Base-by-base conservation (phyloP, 2,329 filamentous ascomycete species). In the Harringtonia lauricola region DNA sequence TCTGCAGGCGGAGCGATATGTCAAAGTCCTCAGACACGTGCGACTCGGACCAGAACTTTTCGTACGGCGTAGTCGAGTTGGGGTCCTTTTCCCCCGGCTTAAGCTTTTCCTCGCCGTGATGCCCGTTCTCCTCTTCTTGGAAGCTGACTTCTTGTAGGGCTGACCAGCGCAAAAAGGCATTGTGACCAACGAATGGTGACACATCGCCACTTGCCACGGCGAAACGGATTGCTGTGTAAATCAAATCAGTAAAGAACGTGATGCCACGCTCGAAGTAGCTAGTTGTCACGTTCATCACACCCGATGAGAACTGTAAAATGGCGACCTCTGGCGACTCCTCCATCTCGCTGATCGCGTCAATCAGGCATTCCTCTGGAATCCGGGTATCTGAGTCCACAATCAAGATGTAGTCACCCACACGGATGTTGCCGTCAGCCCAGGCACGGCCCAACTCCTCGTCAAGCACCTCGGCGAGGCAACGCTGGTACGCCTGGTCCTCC, bases 351-450 rank as follows among this genome's bases (percentile, higher is more conserved):
- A 85, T 83, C 34, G 83, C 83, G 55, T 89, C 84, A 7, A 89
- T 69, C 47, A 90, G 68, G 55, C 85, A 90, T 59, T 89, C 85
- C 31, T 71, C 65, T 2, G 85, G 85, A 3, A 87, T 83, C 61
- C 83, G 82, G 24, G 83, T 88, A 60, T 88, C 83, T 2, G 83
- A 87, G 64, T 87, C 83, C 55, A 87, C 83, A 47, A 89, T 65
- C 29, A 85, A 66, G 47, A 89, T 86, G 60, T 88, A 89, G 62
- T 94, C 86, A 44, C 87, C 87, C 19, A 94, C 69, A 41, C 86
- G 84, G 52, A 94, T 82, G 60, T 92, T 87, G 49, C 86, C 87
- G 57, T 87, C 85, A n/a, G 86, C 86, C 83, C 82, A 85, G 24
- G 83, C 83, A 24, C 81, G 76, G 18, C 79, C 78, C 44, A 26